Percentiles rank a stretch among this genome's conserved stretches.
Evolutionary conservation across 768 basidiomycete species (phyloP).

Genomic region (Phaffia tasmanica): DNA sequence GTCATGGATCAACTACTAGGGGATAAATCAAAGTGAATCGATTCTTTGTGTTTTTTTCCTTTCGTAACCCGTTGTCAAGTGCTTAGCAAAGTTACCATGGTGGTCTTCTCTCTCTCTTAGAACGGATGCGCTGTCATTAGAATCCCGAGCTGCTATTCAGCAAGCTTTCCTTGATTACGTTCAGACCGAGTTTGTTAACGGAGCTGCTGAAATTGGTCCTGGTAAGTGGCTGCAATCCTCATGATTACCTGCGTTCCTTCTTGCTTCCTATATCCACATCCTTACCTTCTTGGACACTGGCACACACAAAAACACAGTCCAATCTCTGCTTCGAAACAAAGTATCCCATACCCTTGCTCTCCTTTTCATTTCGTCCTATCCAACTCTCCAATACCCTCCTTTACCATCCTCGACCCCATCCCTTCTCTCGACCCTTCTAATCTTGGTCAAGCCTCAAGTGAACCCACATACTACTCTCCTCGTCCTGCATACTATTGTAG

Average conservation of each 20-base stretch:
- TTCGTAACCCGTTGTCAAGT: neutral
- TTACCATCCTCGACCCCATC: conserved; percentile 32
- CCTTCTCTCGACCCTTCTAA: conserved; percentile 32
- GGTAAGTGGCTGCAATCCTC: conserved; percentile 48
- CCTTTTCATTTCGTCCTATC: conserved; percentile 37
- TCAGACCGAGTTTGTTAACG: conserved; percentile 75
- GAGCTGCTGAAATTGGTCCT: conserved; percentile 66
- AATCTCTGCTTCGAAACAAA: conserved; percentile 69
- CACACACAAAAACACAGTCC: conserved; percentile 40
- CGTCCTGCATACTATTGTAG: conserved; percentile 80
- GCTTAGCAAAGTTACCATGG: conserved; percentile 43
- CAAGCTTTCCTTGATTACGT: conserved; percentile 71
- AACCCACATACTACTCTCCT: conserved; percentile 78
- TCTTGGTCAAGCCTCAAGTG: conserved; percentile 43
- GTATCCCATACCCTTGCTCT: conserved; percentile 37
- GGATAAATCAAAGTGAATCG: conserved; percentile 28
- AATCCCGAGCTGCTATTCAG: conserved; percentile 44
- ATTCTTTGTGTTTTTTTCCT: neutral
- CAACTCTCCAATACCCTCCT: conserved; percentile 25
- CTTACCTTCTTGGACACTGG: conserved; percentile 27
- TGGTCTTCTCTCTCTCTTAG: conserved; percentile 31
- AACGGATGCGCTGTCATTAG: conserved; percentile 31
- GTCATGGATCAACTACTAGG: conserved; percentile 36
- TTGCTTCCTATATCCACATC: neutral
- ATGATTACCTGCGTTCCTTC: conserved; percentile 2